Evolutionary conservation across 139 green algal species (phyloP), one percentile per base, ranked within the genome.

Genomic region (Volvox reticuliferus): DNA sequence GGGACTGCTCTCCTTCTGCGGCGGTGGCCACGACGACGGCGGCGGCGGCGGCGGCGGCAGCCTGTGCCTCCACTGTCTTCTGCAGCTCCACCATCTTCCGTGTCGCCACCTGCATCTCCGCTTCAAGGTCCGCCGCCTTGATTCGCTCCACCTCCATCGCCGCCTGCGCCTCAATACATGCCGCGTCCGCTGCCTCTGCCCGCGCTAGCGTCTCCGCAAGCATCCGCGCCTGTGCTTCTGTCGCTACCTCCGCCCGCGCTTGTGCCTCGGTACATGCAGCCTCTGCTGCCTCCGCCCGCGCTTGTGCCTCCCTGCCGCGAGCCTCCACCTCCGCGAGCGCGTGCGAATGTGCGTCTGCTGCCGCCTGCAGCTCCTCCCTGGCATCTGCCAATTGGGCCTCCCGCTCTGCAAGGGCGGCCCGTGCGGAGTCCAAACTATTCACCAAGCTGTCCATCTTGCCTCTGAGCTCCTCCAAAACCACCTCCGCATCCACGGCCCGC

Each of bases 261-360:
- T n/a, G n/a, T n/a, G n/a, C n/a, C n/a, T n/a, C n/a, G n/a, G n/a
- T n/a, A n/a, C n/a, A n/a, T n/a, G n/a, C n/a, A n/a, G n/a, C 80
- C 80, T 86, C n/a, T 14, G 79, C 82, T 36, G 84, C 68, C 69
- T 67, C 84, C 37, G 37, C 84, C 68, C 81, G 61, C 62, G 81
- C 81, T 20, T n/a, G 61, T 62, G 32, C 65, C 65, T 71, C 82
- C 33, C 33, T 67, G 12, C 19, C 20, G 21, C 3, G 61, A 12
- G 61, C 62, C 30, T 55, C 32, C 76, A 18, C 17, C n/a, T 26
- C 26, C 26, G 32, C 32, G 30, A 24, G 17, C 5, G 61, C 81
- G 19, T 62, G 17, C 55, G 63, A 33, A 24, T 33, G 13, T 20
- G 83, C 83, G 1, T 32, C 83, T 16, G 67, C 83, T 37, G 28